A percentile compares a stretch with the other conserved stretches of the same genome.
Conservation (phyloP, 2,329 filamentous ascomycete genomes). For the Blastomyces parvus region DNA sequence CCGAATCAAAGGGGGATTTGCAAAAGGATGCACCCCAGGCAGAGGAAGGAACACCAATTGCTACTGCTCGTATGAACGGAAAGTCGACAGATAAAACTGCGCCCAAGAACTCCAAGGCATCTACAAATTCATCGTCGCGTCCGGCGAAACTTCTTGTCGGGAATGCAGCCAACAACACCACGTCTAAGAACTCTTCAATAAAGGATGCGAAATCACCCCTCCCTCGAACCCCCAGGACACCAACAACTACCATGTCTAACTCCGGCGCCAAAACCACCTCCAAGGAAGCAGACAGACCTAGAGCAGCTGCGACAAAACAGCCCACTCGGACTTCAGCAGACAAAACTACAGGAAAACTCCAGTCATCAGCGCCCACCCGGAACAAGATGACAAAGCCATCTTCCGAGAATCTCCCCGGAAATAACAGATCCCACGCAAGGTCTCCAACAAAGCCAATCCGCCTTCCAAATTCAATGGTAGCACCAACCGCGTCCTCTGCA, state of each 20-base stretch:
- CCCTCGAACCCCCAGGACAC: constrained; percentile 16
- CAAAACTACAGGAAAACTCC: constrained; percentile 7
- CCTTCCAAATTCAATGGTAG: constrained; percentile 32
- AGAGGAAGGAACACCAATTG: not conserved
- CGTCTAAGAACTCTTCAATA: constrained; percentile 17
- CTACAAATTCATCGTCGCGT: constrained; percentile 20
- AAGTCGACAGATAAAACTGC: constrained; percentile 11
- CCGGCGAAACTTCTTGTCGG: constrained; percentile 25
- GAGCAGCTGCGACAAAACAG: constrained; percentile 23
- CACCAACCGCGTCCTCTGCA: constrained; percentile 33
- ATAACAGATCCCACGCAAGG: constrained; percentile 27
- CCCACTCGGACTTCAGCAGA: constrained; percentile 20
- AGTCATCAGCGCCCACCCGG: constrained; percentile 8
- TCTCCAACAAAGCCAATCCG: constrained; percentile 35
- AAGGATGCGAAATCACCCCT: constrained; percentile 19
- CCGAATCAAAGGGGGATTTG: constrained; percentile 8
- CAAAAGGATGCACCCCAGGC: not conserved
- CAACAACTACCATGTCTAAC: constrained; percentile 15
- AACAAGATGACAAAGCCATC: constrained; percentile 20
- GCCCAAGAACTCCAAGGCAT: constrained; percentile 14
- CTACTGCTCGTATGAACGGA: constrained; percentile 11
- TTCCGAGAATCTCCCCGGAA: constrained; percentile 19
- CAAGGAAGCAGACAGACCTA: constrained; percentile 23
- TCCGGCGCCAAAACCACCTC: constrained; percentile 17
- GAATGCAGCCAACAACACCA: constrained; percentile 20